These are phyloP conservation scores for Singerocomus inundabilis DNA, from an alignment of 1,284 basidiomycete genomes.

Conservation along the genomic window DNA sequence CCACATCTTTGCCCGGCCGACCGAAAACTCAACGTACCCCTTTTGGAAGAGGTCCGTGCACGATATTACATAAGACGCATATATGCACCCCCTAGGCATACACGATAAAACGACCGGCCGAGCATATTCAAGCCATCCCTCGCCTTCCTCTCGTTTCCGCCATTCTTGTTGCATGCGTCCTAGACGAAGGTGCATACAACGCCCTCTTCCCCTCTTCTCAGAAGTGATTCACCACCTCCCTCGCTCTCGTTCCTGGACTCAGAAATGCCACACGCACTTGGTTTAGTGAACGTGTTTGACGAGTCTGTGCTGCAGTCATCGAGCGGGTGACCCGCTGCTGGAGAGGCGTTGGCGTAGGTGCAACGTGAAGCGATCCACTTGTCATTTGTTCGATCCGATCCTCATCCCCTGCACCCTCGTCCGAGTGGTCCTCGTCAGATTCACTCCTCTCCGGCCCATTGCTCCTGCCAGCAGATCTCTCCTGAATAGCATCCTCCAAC, in stretches of 20 bases:
- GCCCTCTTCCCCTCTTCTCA: slow-evolving; percentile 1
- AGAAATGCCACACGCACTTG: slow-evolving; percentile 9
- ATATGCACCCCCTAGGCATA: too few relatives aligned
- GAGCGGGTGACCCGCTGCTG: slow-evolving; percentile 12
- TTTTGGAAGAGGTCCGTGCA: too few relatives aligned
- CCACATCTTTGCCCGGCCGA: too few relatives aligned
- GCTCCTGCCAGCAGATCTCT: background rate
- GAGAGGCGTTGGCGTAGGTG: background rate
- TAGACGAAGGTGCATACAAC: slow-evolving; percentile 10
- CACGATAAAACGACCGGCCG: background rate
- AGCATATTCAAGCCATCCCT: background rate
- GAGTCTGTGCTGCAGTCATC: background rate
- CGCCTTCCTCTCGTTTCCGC: background rate
- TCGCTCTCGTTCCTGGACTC: slow-evolving; percentile 19
- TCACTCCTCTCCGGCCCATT: background rate
- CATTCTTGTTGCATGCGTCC: slow-evolving; percentile 12
- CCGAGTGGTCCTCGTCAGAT: background rate
- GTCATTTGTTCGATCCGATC: slow-evolving; percentile 22
- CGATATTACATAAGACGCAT: too few relatives aligned
- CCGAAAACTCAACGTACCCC: too few relatives aligned
- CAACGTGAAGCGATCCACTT: slow-evolving; percentile 3
- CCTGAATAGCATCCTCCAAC: background rate
- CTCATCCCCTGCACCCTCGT: slow-evolving; percentile 14
- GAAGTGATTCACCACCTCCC: slow-evolving; percentile 14
- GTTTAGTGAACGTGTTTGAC: slow-evolving; percentile 6